Evolutionary conservation across 495 filamentous ascomycete species (phyloP).

Genomic region (Chaetomium tenue): DNA sequence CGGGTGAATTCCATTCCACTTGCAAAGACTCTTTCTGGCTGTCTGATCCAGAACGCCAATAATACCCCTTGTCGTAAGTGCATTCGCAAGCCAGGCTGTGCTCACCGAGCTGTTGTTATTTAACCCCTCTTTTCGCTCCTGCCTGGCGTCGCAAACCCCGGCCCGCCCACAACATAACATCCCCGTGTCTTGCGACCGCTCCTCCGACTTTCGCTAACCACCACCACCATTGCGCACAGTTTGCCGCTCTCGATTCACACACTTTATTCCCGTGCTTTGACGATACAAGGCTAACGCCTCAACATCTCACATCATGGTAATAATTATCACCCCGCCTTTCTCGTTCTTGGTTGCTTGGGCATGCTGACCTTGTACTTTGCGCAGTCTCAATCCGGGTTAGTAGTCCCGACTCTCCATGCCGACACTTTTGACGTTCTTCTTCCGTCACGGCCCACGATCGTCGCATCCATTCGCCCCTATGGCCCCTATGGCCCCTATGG

Average conservation of each 20-base stretch:
- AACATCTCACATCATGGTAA: slow-evolving; percentile 15
- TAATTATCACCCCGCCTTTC: background rate
- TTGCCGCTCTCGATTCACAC: background rate
- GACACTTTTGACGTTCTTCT: background rate
- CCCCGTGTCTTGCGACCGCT: slow-evolving; percentile 4
- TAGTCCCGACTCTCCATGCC: slow-evolving; percentile 26
- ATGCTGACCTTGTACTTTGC: slow-evolving; percentile 16
- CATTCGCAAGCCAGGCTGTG: slow-evolving; percentile 15
- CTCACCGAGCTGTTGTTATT: slow-evolving; percentile 12
- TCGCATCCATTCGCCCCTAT: slow-evolving; percentile 18
- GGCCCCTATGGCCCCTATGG: slow-evolving; percentile 2
- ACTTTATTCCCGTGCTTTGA: background rate
- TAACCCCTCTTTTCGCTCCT: slow-evolving; percentile 20
- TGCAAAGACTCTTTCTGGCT: background rate
- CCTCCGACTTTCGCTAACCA: slow-evolving; percentile 8
- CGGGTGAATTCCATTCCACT: background rate
- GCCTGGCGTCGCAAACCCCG: slow-evolving; percentile 5
- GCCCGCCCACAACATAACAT: background rate
- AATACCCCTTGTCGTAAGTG: slow-evolving; percentile 18
- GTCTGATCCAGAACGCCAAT: background rate
- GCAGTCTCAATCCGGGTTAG: slow-evolving; percentile 70
- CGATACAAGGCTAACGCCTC: background rate
- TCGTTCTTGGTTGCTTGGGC: background rate
- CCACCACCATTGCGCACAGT: background rate
- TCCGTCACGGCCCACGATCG: slow-evolving; percentile 20